A percentile compares a stretch with the other conserved stretches of the same genome.
Evolutionary conservation across 257 asterid species (phyloP).

Genomic region (Phtheirospermum japonicum): DNA sequence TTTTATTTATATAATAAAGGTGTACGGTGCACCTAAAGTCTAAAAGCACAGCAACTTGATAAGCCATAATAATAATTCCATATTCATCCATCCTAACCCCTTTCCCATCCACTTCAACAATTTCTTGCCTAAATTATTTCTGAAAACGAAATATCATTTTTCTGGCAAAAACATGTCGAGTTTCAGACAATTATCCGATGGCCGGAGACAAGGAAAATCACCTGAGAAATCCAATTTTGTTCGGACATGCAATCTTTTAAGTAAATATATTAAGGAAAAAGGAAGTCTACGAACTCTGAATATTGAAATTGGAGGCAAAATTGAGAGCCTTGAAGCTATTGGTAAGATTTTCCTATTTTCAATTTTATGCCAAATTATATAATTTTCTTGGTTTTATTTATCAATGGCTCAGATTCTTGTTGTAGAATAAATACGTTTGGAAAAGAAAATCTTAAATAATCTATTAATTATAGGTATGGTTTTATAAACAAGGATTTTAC

Average conservation of each 20-base stretch:
- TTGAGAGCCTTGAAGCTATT: slow-evolving; percentile 37
- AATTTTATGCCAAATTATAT: neutral
- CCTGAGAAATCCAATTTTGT: slow-evolving; percentile 52
- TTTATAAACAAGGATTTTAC: too few species aligned
- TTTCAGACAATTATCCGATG: slow-evolving; percentile 19
- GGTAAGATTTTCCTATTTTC: slow-evolving; percentile 29
- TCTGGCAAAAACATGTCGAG: slow-evolving; percentile 27
- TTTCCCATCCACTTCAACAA: too few species aligned
- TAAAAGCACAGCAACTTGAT: neutral
- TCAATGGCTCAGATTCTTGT: too few species aligned
- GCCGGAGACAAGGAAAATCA: slow-evolving; percentile 25
- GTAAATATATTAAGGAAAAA: too few species aligned
- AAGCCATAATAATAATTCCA: too few species aligned
- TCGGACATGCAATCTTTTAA: too few species aligned
- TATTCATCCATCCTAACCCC: too few species aligned
- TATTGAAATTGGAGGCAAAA: slow-evolving; percentile 46
- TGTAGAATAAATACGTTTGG: neutral
- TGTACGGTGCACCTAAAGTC: neutral
- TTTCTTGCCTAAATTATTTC: too few species aligned
- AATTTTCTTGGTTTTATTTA: neutral
- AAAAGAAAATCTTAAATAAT: too few species aligned
- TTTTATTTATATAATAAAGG: too few species aligned
- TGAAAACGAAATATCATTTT: neutral
- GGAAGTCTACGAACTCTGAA: too few species aligned
- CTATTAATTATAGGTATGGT: too few species aligned